Evolutionary conservation across 352 stramenopile genomes (phyloP).

Genomic region (Poterioochromonas sp.): DNA sequence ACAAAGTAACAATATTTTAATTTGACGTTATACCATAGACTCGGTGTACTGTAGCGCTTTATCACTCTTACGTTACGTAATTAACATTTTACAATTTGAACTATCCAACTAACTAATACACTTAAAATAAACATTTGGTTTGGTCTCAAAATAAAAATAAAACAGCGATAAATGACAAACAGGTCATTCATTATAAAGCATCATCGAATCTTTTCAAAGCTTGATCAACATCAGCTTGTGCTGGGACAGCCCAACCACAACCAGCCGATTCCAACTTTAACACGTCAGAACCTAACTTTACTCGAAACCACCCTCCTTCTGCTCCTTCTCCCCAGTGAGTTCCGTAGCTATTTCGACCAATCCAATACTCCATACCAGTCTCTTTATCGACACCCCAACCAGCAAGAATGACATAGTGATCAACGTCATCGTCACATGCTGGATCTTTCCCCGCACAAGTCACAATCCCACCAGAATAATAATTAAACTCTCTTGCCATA

Average conservation of each 20-base stretch:
- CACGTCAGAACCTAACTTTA: neutral
- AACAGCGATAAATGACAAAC: too few species aligned
- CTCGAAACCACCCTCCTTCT: slow-evolving; percentile 19
- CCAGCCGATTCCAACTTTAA: neutral
- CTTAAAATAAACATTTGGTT: too few species aligned
- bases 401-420: slow-evolving; percentile 19
- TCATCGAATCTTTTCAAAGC: slow-evolving; percentile 12
- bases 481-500: neutral
- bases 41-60: too few species aligned
- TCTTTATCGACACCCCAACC: slow-evolving; percentile 14
- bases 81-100: too few species aligned
- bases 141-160: too few species aligned
- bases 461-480: slow-evolving; percentile 13
- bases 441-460: neutral
- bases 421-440: neutral
- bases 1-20: too few species aligned
- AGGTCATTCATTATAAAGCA: neutral
- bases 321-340: slow-evolving; percentile 16
- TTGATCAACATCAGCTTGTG: neutral
- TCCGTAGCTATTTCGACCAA: slow-evolving; percentile 17
- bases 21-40: too few species aligned
- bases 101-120: too few species aligned
- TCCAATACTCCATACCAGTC: slow-evolving; percentile 25
- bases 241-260: slow-evolving; percentile 16
- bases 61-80: too few species aligned